Evolutionary conservation across 2,329 filamentous ascomycete genomes (phyloP).

Genomic region (Epichloe brachyelytri): DNA sequence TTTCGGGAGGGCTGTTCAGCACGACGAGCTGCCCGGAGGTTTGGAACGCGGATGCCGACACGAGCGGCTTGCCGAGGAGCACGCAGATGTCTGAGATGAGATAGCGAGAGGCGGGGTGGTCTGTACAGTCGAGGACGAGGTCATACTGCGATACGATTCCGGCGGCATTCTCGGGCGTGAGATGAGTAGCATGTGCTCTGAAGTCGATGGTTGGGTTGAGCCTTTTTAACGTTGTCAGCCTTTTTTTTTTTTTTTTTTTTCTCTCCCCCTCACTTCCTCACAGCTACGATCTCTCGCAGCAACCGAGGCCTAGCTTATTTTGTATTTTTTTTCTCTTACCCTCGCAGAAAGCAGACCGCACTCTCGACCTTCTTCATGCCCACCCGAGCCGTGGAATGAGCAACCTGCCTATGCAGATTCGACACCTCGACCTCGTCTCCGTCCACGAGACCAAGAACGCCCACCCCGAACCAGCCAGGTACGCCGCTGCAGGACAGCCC

Average conservation of each 20-base stretch:
- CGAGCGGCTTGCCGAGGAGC: slow-evolving; percentile 61
- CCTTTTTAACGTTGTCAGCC: slow-evolving; percentile 23
- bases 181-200: slow-evolving; percentile 46
- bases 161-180: slow-evolving; percentile 56
- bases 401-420: slow-evolving; percentile 85
- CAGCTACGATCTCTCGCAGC: no score
- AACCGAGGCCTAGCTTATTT: no score
- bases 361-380: slow-evolving; percentile 74
- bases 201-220: slow-evolving; percentile 63
- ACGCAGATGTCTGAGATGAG: slow-evolving; percentile 86
- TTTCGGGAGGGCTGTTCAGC: slow-evolving; percentile 64
- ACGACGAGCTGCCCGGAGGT: slow-evolving; percentile 85
- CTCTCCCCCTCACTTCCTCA: neutral
- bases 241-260: neutral
- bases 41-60: slow-evolving; percentile 80
- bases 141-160: slow-evolving; percentile 60
- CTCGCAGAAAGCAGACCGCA: slow-evolving; percentile 45
- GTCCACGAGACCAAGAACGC: slow-evolving; percentile 72
- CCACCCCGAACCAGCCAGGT: slow-evolving; percentile 79
- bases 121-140: slow-evolving; percentile 85
- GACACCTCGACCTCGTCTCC: slow-evolving; percentile 79
- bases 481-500: slow-evolving; percentile 85
- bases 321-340: slow-evolving; percentile 28
- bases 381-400: slow-evolving; percentile 59
- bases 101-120: slow-evolving; percentile 84